Evolutionary conservation across 2,329 filamentous ascomycete species (phyloP), one percentile per base, ranked within the genome.

Genomic region (Botryosphaeria agaves): DNA sequence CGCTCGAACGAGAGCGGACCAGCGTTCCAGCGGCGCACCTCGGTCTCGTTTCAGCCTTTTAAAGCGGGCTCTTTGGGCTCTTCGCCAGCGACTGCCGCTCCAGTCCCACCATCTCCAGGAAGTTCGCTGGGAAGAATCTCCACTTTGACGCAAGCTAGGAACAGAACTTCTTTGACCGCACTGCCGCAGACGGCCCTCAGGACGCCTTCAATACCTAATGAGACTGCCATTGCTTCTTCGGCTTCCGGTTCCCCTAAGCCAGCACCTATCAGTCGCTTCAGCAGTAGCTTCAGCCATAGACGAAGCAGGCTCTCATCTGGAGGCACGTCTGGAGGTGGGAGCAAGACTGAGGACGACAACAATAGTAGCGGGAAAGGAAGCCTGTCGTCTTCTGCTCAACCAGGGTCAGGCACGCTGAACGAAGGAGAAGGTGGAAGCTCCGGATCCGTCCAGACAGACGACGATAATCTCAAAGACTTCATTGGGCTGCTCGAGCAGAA

Each of bases 61-160:
- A 98, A 98, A 54, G 82, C 85, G 9, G 87, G 87, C 7, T 91
- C 87, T 2, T 62, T 95, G n/a, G 92, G 85, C 2, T 83, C 80
- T 3, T 94, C 85, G 4, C 87, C 85, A 12, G 62, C 66, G n/a
- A 55, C 60, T 18, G 54, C 46, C n/a, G 37, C 59, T 4, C 57
- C 62, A 24, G 55, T 65, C 24, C 60, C 61, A n/a, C 56, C 57
- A 5, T 72, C 66, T 5, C 68, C 67, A 18, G 58, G 64, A 36
- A 62, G 56, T 15, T 59, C 57, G 2, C 41, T 61, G 15, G 51
- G 53, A 31, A 53, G 59, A 33, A 41, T 31, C 12, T 25, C 26
- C 16, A 17, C 34, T 14, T 23, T 32, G 6, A 28, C 67, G 2
- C 71, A 74, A 37, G 62, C 72, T 5, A 64, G 76, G 34, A 82